A percentile compares a stretch with the other conserved stretches of the same genome.
These are phyloP conservation scores for Dendrobium huoshanense DNA, from an alignment of 106 monocot genomes.

Conservation along the genomic window DNA sequence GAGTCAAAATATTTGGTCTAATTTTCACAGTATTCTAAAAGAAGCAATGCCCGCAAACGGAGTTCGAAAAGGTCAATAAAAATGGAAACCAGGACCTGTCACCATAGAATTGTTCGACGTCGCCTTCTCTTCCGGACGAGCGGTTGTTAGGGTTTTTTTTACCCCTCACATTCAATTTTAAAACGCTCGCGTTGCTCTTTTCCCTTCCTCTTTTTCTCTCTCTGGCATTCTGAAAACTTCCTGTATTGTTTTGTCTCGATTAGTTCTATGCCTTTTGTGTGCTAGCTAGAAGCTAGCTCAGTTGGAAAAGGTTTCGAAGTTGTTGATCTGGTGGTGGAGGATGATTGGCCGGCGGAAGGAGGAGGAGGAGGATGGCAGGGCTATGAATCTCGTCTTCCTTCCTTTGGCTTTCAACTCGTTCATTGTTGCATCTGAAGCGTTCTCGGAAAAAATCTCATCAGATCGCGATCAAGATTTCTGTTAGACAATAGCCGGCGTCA, in stretches of 20 bases:
- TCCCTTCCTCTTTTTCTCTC: slow-evolving; percentile 1
- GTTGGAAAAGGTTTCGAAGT: not conserved
- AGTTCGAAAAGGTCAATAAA: no score
- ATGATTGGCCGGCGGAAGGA: not conserved
- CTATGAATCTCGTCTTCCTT: slow-evolving; percentile 1
- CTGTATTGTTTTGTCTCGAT: not conserved
- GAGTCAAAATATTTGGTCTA: no score
- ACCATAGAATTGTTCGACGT: no score
- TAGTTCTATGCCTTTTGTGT: not conserved
- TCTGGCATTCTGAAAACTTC: not conserved
- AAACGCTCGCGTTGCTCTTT: not conserved
- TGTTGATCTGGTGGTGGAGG: not conserved
- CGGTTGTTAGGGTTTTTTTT: no score
- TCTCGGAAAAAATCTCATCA: slow-evolving; percentile 23
- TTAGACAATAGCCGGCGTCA: not conserved
- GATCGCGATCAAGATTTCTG: not conserved
- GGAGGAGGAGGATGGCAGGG: not conserved
- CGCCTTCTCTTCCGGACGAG: no score
- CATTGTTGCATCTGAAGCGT: slow-evolving; percentile 41
- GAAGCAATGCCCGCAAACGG: no score
- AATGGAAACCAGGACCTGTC: no score
- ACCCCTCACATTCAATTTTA: no score
- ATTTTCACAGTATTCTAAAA: no score
- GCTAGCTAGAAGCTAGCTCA: not conserved
- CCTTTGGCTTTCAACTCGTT: slow-evolving; percentile 34